Evolutionary conservation across 495 filamentous ascomycete species (phyloP).

Genomic region (Aspergillus mulundensis): DNA sequence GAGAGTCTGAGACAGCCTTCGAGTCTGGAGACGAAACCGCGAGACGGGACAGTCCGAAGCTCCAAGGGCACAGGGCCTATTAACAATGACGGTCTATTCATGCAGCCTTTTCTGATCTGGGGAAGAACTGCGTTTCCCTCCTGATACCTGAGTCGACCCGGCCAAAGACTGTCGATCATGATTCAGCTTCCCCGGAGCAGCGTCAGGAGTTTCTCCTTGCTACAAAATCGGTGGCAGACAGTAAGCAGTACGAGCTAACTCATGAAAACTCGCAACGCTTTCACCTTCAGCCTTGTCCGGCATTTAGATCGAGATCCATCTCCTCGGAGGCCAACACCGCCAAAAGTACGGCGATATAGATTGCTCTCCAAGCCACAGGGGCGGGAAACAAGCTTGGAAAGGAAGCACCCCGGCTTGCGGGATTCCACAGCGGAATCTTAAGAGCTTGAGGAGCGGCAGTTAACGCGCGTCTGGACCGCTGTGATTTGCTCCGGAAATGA

Average conservation of each 20-base stretch:
- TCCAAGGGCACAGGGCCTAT: background rate
- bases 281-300: background rate
- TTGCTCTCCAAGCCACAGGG: background rate
- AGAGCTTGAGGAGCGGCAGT: background rate
- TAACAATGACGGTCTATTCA: background rate
- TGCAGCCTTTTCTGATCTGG: background rate
- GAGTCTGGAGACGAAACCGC: background rate
- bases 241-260: background rate
- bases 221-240: no score
- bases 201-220: background rate
- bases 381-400: background rate
- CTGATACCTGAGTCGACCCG: background rate
- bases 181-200: background rate
- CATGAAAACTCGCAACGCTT: background rate
- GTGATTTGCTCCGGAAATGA: slow-evolving; percentile 1
- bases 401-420: background rate
- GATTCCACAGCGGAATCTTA: background rate
- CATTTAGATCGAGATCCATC: background rate
- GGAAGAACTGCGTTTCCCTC: background rate
- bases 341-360: background rate
- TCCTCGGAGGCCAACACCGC: background rate
- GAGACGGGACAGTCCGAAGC: background rate
- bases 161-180: background rate
- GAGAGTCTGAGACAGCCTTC: background rate
- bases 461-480: background rate